These are phyloP conservation scores for Rhizopus arrhizus DNA, from an alignment of 371 early-diverging fungal genomes.

Conservation along the genomic window DNA sequence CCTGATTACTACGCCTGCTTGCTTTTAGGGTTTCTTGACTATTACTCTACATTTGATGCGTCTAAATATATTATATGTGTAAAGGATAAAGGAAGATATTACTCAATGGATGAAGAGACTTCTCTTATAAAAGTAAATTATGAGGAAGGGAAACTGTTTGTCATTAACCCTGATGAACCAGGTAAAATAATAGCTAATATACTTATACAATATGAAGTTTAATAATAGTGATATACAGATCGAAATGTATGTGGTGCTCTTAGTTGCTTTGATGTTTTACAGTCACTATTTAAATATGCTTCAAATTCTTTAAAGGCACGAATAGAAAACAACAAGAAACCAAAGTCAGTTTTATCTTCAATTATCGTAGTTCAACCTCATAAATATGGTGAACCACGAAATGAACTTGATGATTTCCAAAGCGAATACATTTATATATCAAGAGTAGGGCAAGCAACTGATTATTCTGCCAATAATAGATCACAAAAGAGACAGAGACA, in stretches of 20 bases:
- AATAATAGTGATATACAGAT: not conserved
- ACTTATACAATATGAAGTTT: not conserved
- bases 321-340: constrained; percentile 4
- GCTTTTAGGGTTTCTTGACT: constrained; percentile 21
- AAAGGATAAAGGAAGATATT: constrained; percentile 8
- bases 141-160: constrained; percentile 10
- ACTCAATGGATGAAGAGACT: not conserved
- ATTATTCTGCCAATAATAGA: too few relatives aligned
- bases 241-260: constrained; percentile 22
- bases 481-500: too few relatives aligned
- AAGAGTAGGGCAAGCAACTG: not conserved
- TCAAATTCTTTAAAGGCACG: not conserved
- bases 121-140: not conserved
- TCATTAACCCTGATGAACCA: constrained; percentile 27
- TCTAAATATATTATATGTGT: constrained; percentile 11
- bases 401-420: constrained; percentile 10
- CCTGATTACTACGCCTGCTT: constrained; percentile 17
- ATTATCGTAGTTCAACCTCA: constrained; percentile 19
- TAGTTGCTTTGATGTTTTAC: constrained; percentile 14
- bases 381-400: constrained; percentile 11
- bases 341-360: constrained; percentile 19
- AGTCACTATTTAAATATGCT: constrained; percentile 5
- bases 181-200: constrained; percentile 5
- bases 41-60: constrained; percentile 21
- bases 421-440: not conserved